These are phyloP conservation scores for Pythium graminicola DNA, from an alignment of 352 stramenopile species.

Conservation along the genomic window DNA sequence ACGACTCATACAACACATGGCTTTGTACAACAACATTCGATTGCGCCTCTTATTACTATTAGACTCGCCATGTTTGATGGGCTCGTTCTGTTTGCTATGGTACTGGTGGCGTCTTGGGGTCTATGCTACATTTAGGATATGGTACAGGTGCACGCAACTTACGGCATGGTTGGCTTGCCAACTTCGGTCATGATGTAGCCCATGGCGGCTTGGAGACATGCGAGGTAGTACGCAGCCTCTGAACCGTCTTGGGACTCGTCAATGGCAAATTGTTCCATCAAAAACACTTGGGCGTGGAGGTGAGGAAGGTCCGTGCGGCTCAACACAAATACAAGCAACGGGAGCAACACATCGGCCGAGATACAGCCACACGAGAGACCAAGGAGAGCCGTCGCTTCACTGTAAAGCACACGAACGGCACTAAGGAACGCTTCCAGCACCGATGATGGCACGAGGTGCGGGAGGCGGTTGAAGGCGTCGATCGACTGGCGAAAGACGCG, in stretches of 20 bases:
- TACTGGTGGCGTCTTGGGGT: no score
- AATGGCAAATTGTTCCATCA: slow-evolving; percentile 76
- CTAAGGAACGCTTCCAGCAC: slow-evolving; percentile 55
- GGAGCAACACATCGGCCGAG: slow-evolving; percentile 72
- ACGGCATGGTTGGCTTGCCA: slow-evolving; percentile 10
- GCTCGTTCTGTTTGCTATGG: no score
- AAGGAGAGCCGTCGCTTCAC: slow-evolving; percentile 43
- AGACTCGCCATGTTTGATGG: no score
- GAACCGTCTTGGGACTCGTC: slow-evolving; percentile 60
- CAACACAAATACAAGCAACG: slow-evolving; percentile 67
- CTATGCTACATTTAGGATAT: no score
- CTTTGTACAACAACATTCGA: neutral
- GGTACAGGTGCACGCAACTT: no score
- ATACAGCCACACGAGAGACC: slow-evolving; percentile 43
- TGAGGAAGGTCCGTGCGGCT: slow-evolving; percentile 60
- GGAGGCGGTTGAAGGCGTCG: slow-evolving; percentile 59
- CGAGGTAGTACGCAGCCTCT: slow-evolving; percentile 78
- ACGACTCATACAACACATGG: no score
- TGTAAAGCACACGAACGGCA: slow-evolving; percentile 62
- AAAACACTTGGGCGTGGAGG: slow-evolving; percentile 67
- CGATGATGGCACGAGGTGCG: slow-evolving; percentile 62
- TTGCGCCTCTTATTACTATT: neutral
- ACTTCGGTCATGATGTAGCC: slow-evolving; percentile 62
- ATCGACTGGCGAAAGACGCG: slow-evolving; percentile 43
- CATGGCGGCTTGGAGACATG: slow-evolving; percentile 69